Evolutionary conservation across 306 rosid genomes (phyloP).

Genomic region (Calophaca sinica): DNA sequence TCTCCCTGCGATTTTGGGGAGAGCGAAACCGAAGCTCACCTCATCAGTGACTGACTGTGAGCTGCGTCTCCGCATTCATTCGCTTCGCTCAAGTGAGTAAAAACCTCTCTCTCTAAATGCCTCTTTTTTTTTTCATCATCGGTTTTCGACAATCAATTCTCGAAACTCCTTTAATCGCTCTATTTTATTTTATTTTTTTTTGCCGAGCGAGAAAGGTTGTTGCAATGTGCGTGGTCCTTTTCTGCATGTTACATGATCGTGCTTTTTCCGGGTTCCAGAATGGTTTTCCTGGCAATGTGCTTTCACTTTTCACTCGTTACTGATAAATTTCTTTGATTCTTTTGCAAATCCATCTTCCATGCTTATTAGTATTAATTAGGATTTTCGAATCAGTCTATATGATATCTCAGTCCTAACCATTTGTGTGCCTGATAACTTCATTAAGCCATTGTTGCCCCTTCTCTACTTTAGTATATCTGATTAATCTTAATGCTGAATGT

Average conservation of each 20-base stretch:
- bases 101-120: background rate
- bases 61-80: slow-evolving; percentile 21
- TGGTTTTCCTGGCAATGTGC: slow-evolving; percentile 59
- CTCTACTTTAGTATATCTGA: background rate
- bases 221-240: slow-evolving; percentile 41
- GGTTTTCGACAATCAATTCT: background rate
- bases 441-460: background rate
- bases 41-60: background rate
- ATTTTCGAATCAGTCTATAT: background rate
- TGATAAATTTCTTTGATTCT: slow-evolving; percentile 30
- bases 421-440: background rate
- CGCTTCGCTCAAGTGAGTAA: background rate
- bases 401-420: background rate
- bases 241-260: slow-evolving; percentile 60
- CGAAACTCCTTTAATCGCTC: slow-evolving; percentile 21
- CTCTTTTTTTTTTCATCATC: background rate
- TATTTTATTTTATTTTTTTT: background rate
- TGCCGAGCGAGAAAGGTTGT: background rate
- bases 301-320: slow-evolving; percentile 38
- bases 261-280: slow-evolving; percentile 34
- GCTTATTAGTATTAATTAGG: background rate
- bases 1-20: background rate
- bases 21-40: slow-evolving; percentile 6
- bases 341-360: background rate
- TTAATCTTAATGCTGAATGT: slow-evolving; percentile 28